These are phyloP conservation scores for Populus trichocarpa DNA, from an alignment of 441 rosid species.

Conservation along the genomic window DNA sequence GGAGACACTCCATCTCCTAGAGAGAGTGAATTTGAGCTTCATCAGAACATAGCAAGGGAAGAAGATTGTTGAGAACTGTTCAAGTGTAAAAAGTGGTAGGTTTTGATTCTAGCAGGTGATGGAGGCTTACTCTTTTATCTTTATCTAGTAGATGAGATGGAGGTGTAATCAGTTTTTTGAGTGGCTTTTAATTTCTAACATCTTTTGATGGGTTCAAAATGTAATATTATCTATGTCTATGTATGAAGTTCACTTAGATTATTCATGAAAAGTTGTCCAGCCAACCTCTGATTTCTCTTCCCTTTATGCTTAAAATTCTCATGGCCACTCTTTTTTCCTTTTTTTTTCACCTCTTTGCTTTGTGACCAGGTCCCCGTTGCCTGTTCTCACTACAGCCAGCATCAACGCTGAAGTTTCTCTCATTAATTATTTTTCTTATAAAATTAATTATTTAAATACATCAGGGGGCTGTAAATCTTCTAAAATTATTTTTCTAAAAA, in stretches of 20 bases:
- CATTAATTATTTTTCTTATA: too few species aligned
- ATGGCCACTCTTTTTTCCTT: too few species aligned
- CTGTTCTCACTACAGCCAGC: too few species aligned
- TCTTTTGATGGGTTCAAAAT: conserved; percentile 1
- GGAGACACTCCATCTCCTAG: conserved; percentile 85
- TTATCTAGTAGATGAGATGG: not conserved
- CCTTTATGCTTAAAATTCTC: not conserved
- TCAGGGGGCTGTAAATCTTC: too few species aligned
- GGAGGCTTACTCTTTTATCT: not conserved
- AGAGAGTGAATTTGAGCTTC: conserved; percentile 3
- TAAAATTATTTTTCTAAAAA: too few species aligned
- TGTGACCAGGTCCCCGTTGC: not conserved
- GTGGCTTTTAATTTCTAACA: conserved; percentile 2
- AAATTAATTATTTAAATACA: too few species aligned
- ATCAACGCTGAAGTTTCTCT: too few species aligned
- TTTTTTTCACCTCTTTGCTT: too few species aligned
- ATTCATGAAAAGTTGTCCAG: not conserved
- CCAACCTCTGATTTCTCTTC: not conserved
- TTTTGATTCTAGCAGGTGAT: conserved; percentile 20
- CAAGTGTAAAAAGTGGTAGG: conserved; percentile 41
- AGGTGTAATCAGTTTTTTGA: conserved; percentile 17
- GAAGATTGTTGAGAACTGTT: conserved; percentile 6
- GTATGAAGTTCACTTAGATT: conserved; percentile 2
- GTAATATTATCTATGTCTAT: conserved; percentile 4
- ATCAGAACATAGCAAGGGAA: conserved; percentile 13